Evolutionary conservation across 768 basidiomycete species (phyloP).

Genomic region (Boletus fagicola): DNA sequence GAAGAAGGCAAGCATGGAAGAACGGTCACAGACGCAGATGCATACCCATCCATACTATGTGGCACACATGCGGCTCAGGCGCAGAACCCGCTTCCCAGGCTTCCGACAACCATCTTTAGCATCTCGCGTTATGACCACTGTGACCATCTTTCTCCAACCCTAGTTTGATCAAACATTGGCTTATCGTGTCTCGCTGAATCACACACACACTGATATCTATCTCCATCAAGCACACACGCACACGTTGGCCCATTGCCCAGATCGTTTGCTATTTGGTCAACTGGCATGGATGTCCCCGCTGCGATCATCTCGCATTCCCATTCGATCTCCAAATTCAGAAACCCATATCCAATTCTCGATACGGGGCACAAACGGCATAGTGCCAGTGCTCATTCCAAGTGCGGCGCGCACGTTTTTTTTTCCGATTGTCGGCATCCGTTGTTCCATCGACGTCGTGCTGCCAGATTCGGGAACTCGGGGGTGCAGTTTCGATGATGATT

Average conservation of each 20-base stretch:
- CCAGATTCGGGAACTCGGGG: neutral
- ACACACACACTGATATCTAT: conserved; percentile 1
- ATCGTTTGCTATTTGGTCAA: neutral
- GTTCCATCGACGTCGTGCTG: neutral
- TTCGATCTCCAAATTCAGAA: conserved; percentile 3
- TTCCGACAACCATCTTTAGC: conserved; percentile 4
- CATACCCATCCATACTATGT: neutral
- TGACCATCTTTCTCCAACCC: neutral
- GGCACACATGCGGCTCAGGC: neutral
- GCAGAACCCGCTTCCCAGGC: neutral
- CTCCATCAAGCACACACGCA: conserved; percentile 3
- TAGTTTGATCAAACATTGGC: neutral
- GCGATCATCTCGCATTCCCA: conserved; percentile 11
- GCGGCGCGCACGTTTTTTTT: neutral
- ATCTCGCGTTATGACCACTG: neutral
- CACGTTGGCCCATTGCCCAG: conserved; percentile 3
- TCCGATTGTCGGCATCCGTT: neutral
- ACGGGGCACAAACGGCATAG: neutral
- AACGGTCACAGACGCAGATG: neutral
- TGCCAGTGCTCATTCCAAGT: neutral
- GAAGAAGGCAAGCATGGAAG: neutral
- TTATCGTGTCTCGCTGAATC: neutral
- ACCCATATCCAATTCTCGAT: neutral
- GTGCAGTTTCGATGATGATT: neutral
- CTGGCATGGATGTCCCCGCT: neutral